Conservation (phyloP, 306 rosid genomes). For the peach (Prunus persica) region Prunus_persica_NCBIv2 NC_034013.1:17134501-17135000, state of each 20-base stretch:
- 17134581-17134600: conserved; percentile 89
- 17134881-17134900: neutral
- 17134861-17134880: neutral
- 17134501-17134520: neutral
- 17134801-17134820: neutral
- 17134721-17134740: conserved; percentile 19
- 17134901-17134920: neutral
- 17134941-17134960: neutral
- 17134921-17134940: neutral
- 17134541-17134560: conserved; percentile 66
- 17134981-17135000: neutral
- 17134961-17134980: neutral
- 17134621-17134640: conserved; percentile 88
- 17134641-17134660: conserved; percentile 98
- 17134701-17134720: conserved; percentile 82
- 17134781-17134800: neutral
- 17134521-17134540: neutral
- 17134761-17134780: neutral
- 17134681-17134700: conserved; percentile 86
- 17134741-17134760: neutral
- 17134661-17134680: conserved; percentile 75
- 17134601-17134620: conserved; percentile 85
- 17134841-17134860: neutral
- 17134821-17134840: neutral
- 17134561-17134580: conserved; percentile 95